Evolutionary conservation across 2,329 filamentous ascomycete genomes (phyloP).

Genomic region (Phialemonium atrogriseum): DNA sequence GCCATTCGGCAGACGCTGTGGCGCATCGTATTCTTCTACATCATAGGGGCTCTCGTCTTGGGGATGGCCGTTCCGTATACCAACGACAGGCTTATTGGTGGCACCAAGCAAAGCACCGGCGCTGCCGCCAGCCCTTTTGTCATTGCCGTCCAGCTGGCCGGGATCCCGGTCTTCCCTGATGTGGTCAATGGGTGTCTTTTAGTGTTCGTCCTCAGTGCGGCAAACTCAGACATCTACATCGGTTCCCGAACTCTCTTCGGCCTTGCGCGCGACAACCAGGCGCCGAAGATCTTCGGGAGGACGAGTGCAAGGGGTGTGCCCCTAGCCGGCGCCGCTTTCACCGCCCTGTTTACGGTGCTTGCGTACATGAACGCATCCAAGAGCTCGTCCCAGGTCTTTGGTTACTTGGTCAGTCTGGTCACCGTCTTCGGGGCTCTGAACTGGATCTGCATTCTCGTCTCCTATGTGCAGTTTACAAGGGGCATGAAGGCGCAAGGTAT

Average conservation of each 20-base stretch:
- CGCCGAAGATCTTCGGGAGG: slow-evolving; percentile 24
- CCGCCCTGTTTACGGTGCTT: slow-evolving; percentile 26
- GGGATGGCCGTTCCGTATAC: slow-evolving; percentile 62
- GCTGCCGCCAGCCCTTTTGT: slow-evolving; percentile 43
- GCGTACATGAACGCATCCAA: slow-evolving; percentile 32
- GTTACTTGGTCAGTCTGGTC: slow-evolving; percentile 33
- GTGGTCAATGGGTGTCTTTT: slow-evolving; percentile 55
- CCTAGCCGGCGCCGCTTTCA: slow-evolving; percentile 26
- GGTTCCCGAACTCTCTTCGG: slow-evolving; percentile 31
- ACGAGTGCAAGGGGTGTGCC: slow-evolving; percentile 30
- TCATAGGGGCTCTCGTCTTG: slow-evolving; percentile 54
- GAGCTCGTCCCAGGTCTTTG: slow-evolving; percentile 26
- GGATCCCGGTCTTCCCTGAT: slow-evolving; percentile 40
- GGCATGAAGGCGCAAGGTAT: slow-evolving; percentile 29
- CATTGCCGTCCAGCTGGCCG: slow-evolving; percentile 43
- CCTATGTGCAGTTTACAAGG: slow-evolving; percentile 28
- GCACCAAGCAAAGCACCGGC: slow-evolving; percentile 19
- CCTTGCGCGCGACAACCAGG: slow-evolving; percentile 30
- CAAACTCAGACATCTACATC: slow-evolving; percentile 49
- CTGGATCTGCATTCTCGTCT: slow-evolving; percentile 31
- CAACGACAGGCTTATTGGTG: slow-evolving; percentile 29
- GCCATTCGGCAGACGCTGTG: slow-evolving; percentile 63
- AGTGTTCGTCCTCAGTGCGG: slow-evolving; percentile 49
- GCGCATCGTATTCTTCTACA: slow-evolving; percentile 63
- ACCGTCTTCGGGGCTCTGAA: slow-evolving; percentile 34